phyloP scores from a whole-genome alignment of 495 filamentous ascomycete species.

The Hypoxylon rickii region DNA sequence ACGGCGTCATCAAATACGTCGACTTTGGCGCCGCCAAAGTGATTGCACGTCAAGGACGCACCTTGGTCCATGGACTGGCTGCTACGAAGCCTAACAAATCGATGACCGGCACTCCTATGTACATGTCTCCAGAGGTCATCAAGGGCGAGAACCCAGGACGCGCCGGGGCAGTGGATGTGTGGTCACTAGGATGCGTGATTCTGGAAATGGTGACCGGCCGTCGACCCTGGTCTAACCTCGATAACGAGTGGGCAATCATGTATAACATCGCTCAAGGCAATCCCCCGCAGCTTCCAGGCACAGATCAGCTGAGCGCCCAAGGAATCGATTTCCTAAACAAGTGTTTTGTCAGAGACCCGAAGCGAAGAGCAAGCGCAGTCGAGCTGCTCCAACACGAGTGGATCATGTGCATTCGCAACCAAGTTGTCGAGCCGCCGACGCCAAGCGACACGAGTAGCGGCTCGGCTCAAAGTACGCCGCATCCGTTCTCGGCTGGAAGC shows the following conservation, averaged over 20 bases:
- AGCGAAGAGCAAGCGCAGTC: conserved; percentile 75
- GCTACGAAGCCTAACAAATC: conserved; percentile 77
- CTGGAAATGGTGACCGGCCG: conserved; percentile 97
- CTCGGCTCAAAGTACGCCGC: conserved; percentile 46
- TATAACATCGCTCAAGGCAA: conserved; percentile 99
- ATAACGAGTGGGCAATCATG: conserved; percentile 99
- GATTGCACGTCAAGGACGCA: conserved; percentile 92
- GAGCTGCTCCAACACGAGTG: conserved; percentile 95
- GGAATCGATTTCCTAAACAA: conserved; percentile 87
- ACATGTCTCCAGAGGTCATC: conserved; percentile 99
- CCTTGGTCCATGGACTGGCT: conserved; percentile 66
- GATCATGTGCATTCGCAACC: conserved; percentile 70
- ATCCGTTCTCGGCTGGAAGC: conserved; percentile 29
- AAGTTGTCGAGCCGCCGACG: conserved; percentile 59
- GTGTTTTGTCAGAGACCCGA: conserved; percentile 87
- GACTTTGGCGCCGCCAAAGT: conserved; percentile 98
- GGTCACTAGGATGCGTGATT: conserved; percentile 96
- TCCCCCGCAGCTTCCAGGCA: conserved; percentile 76
- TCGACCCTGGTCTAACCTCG: conserved; percentile 93
- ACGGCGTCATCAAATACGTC: conserved; percentile 98
- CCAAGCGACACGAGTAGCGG: conserved; percentile 53
- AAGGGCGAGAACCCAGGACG: conserved; percentile 78
- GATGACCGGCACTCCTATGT: conserved; percentile 99
- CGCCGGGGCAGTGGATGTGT: conserved; percentile 89
- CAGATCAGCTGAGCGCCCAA: conserved; percentile 79